Evolutionary conservation across 208 protist genomes (phyloP), one percentile per base, ranked within the genome.

Genomic region (Acanthamoeba triangularis): DNA sequence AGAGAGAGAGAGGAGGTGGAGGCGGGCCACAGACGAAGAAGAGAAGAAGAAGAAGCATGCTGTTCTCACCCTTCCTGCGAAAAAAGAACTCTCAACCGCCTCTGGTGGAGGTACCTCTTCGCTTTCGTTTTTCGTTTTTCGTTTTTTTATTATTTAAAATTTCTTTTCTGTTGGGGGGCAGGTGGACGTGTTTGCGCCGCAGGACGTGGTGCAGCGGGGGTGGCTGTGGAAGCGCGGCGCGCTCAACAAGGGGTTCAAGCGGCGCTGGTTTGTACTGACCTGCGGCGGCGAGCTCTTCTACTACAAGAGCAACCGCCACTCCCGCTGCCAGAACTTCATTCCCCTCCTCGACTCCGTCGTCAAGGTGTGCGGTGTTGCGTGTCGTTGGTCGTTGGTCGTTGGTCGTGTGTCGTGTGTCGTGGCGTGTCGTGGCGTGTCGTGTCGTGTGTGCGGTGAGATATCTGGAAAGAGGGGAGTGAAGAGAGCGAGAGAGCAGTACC

Each of bases 151-250:
- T 52, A 14, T 20, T 54, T 54, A 54, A 54, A 11, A 11, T 54
- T 54, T 54, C 7, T 54, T 54, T 54, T 54, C 10, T 54, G 49
- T 54, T n/a, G 49, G 3, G 49, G 49, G 3, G 49, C 49, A 65
- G 59, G 59, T 65, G 59, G 59, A 65, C 23, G 59, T 65, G 59
- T 65, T 65, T 65, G 67, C 35, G 10, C 35, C 67, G 14, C 11
- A 76, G 11, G 67, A 76, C 30, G 67, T 76, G 67, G 67, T 76
- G 67, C 35, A 33, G 28, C 11, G n/a, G 8, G 67, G 67, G 23
- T 76, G 67, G 67, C 18, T 76, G 35, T 76, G 67, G 67, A 76
- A 76, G 67, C 28, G 67, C 33, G 67, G 67, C 30, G 67, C 67
- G 0, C 67, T 76, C 33, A 76, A 76, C 67, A 76, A 16, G 14